Conservation (phyloP, 768 basidiomycete genomes). For the Pholiota conissans region DNA sequence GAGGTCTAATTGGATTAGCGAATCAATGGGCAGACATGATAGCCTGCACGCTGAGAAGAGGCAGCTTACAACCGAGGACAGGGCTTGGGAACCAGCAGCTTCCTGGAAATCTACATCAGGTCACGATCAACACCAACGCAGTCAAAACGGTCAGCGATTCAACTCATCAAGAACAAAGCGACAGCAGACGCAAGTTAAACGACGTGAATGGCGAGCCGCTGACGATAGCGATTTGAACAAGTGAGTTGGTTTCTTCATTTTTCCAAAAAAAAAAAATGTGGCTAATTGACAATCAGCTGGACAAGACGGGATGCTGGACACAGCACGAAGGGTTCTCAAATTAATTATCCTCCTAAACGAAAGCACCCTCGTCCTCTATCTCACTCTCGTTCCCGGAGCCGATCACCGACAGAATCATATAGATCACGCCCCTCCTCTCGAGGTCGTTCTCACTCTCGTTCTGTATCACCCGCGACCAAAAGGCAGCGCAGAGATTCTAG, state of each 20-base stretch:
- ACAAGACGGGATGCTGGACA: conserved; percentile 54
- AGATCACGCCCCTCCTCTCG: conserved; percentile 64
- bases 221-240: conserved; percentile 77
- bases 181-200: conserved; percentile 34
- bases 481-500: conserved; percentile 54
- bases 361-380: conserved; percentile 52
- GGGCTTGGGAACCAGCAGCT: conserved; percentile 74
- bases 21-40: conserved; percentile 21
- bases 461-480: conserved; percentile 57
- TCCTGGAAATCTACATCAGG: conserved; percentile 53
- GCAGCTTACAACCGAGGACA: conserved; percentile 40
- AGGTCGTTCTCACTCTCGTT: conserved; percentile 64
- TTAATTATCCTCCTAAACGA: conserved; percentile 34
- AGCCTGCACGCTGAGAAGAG: conserved; percentile 29
- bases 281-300: conserved; percentile 48
- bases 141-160: conserved; percentile 36
- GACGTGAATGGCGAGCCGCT: conserved; percentile 51
- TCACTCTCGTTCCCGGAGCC: conserved; percentile 63
- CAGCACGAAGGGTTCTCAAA: conserved; percentile 34
- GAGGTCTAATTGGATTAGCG: conserved; percentile 37
- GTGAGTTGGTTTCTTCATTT: conserved; percentile 39
- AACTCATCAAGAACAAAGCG: conserved; percentile 34
- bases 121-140: conserved; percentile 33
- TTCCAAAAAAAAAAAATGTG: not conserved
- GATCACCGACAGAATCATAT: conserved; percentile 64